Conservation (phyloP, 805 yeast species). For the Metschnikowia gelsemii region DNA sequence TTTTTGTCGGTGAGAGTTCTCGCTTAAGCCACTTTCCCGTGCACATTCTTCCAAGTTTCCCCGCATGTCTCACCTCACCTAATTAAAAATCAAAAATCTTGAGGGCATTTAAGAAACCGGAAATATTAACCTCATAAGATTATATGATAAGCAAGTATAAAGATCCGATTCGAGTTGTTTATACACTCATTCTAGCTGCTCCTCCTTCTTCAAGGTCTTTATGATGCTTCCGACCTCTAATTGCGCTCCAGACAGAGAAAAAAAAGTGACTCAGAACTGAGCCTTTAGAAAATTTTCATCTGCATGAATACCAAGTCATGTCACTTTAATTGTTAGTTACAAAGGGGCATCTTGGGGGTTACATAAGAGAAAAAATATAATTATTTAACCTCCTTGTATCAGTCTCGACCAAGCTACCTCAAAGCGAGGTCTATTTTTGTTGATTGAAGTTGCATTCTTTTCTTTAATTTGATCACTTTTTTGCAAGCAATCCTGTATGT, state of each 20-base stretch:
- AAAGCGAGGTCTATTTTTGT: neutral
- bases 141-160: neutral
- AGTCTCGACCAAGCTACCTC: neutral
- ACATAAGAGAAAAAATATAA: neutral
- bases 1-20: too few relatives aligned
- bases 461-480: neutral
- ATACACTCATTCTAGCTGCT: neutral
- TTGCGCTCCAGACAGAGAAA: neutral
- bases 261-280: slow-evolving; percentile 1
- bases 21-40: neutral
- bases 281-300: slow-evolving; percentile 1
- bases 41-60: neutral
- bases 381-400: neutral
- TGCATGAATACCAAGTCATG: neutral
- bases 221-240: neutral
- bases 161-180: neutral
- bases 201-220: neutral
- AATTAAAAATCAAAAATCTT: too few relatives aligned
- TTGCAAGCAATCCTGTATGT: neutral
- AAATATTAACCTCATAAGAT: neutral
- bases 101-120: too few relatives aligned
- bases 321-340: neutral
- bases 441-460: neutral
- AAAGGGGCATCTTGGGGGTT: neutral
- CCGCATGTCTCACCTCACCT: neutral